phyloP scores from a whole-genome alignment of 129 eudicot genomes.

The Chrysanthemum seticuspe region DNA sequence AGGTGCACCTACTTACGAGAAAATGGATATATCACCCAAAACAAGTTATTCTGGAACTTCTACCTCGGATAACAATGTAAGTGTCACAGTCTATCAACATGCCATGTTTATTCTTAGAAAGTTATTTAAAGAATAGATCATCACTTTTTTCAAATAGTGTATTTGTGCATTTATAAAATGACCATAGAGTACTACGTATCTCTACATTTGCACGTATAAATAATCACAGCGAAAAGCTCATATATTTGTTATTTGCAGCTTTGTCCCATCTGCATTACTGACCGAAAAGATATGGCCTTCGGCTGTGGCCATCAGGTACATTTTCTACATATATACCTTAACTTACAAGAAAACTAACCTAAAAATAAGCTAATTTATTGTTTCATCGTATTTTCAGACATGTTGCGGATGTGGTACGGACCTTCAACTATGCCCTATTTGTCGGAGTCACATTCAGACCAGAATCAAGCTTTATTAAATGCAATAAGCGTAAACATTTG shows the following conservation, averaged over 20 bases:
- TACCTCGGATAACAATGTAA: constrained; percentile 57
- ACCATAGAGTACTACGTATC: neutral
- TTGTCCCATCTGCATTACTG: constrained; percentile 76
- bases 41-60: constrained; percentile 38
- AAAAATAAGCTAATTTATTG: neutral
- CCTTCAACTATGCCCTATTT: constrained; percentile 76
- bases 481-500: neutral
- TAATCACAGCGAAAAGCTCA: too few species aligned
- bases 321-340: neutral
- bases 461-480: constrained; percentile 78
- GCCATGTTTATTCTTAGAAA: neutral
- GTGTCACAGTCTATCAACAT: constrained; percentile 4
- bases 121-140: neutral
- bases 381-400: constrained; percentile 48
- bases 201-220: neutral
- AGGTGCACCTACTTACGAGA: constrained; percentile 39
- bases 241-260: constrained; percentile 44
- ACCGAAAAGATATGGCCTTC: constrained; percentile 79
- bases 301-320: constrained; percentile 95
- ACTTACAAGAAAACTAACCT: neutral
- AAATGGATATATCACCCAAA: constrained; percentile 24
- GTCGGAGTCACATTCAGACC: constrained; percentile 62
- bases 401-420: constrained; percentile 80
- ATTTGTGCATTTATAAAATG: too few species aligned
- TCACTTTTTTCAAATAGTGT: neutral